Conservation (phyloP, 768 basidiomycete species). For the Boletales sp. region DNA sequence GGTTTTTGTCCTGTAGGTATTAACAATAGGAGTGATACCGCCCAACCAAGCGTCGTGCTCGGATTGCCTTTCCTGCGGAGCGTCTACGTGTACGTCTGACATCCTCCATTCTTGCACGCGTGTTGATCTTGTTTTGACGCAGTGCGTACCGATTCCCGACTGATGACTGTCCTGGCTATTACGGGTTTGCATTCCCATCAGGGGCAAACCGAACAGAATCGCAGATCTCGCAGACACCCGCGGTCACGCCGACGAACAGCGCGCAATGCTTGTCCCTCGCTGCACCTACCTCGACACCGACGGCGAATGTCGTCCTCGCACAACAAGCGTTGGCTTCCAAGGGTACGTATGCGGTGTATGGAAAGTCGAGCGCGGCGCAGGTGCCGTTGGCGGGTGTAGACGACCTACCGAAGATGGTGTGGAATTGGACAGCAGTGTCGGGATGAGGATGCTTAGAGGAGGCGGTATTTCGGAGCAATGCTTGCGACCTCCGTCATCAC, state of each 20-base stretch:
- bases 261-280: slow-evolving; percentile 23
- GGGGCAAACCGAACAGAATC: slow-evolving; percentile 25
- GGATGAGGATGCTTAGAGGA: neutral
- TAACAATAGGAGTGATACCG: slow-evolving; percentile 7
- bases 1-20: slow-evolving; percentile 24
- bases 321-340: slow-evolving; percentile 4
- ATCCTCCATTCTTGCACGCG: neutral
- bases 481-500: too few relatives aligned
- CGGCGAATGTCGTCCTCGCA: slow-evolving; percentile 12
- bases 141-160: slow-evolving; percentile 34
- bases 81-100: slow-evolving; percentile 26
- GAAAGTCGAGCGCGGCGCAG: slow-evolving; percentile 1
- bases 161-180: slow-evolving; percentile 27
- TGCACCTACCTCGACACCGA: slow-evolving; percentile 28
- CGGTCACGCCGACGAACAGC: slow-evolving; percentile 24
- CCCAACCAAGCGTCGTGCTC: slow-evolving; percentile 12
- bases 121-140: neutral
- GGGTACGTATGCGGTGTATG: slow-evolving; percentile 15
- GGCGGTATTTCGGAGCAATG: too few relatives aligned
- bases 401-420: slow-evolving; percentile 15
- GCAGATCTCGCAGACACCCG: slow-evolving; percentile 28
- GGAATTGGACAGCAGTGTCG: slow-evolving; percentile 18
- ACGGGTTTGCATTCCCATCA: slow-evolving; percentile 30
- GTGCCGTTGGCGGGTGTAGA: slow-evolving; percentile 11
- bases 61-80: slow-evolving; percentile 30